Conservation (phyloP, 2,329 filamentous ascomycete genomes). For the Penicillium verrucosum region DNA sequence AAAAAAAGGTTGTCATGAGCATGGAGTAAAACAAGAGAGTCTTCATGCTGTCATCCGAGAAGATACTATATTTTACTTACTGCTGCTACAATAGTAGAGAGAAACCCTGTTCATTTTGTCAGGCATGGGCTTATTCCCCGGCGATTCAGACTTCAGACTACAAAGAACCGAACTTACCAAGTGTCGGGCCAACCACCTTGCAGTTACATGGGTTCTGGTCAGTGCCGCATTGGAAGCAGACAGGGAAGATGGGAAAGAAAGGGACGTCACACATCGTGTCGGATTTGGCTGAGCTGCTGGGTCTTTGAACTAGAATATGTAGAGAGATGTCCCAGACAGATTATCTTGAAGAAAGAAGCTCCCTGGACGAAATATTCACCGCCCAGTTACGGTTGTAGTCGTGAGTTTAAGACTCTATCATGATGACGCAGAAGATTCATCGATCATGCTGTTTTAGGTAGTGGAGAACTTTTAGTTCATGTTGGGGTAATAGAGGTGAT, state of each 20-base stretch:
- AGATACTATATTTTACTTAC: conserved; percentile 37
- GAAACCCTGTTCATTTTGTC: conserved; percentile 36
- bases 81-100: conserved; percentile 48
- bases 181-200: conserved; percentile 55
- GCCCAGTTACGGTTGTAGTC: background rate
- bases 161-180: conserved; percentile 38
- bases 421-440: conserved; percentile 25
- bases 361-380: conserved; percentile 7
- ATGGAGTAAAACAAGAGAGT: background rate
- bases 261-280: conserved; percentile 37
- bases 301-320: background rate
- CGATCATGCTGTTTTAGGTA: conserved; percentile 9
- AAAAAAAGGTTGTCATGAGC: conserved; percentile 3
- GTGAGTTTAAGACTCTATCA: conserved; percentile 19
- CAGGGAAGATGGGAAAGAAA: conserved; percentile 48
- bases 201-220: conserved; percentile 58
- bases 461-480: background rate
- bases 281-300: background rate
- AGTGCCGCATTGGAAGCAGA: conserved; percentile 56
- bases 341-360: background rate
- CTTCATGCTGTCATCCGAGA: background rate
- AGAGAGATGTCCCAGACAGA: background rate
- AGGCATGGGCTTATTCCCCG: background rate
- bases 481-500: background rate
- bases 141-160: background rate